Conservation (phyloP, 805 yeast species). For the Clavispora phyllophila region DNA sequence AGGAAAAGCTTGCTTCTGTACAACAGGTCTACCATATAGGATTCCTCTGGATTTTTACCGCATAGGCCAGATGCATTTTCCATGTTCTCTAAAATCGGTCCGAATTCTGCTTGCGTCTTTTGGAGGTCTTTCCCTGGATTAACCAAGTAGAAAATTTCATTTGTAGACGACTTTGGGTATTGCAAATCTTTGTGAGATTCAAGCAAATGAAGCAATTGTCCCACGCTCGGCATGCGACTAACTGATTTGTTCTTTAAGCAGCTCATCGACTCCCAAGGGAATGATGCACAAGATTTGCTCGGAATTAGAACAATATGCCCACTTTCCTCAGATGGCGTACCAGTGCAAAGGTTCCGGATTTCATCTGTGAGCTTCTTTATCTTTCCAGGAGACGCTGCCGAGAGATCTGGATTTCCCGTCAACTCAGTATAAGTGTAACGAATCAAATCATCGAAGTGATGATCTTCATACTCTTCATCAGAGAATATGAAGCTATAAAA, state of each 20-base stretch:
- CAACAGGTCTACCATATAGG: slow-evolving; percentile 42
- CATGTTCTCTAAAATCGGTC: slow-evolving; percentile 33
- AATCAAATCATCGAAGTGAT: slow-evolving; percentile 7
- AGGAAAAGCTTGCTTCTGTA: slow-evolving; percentile 46
- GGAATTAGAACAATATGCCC: slow-evolving; percentile 68
- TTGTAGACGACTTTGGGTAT: neutral
- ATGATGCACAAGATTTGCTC: slow-evolving; percentile 54
- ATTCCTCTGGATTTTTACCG: slow-evolving; percentile 55
- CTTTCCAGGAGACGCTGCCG: too few relatives aligned
- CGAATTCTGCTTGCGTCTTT: slow-evolving; percentile 59
- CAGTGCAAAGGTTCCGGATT: neutral
- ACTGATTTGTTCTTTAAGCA: slow-evolving; percentile 51
- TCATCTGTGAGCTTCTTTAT: neutral
- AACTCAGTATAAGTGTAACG: slow-evolving; percentile 2
- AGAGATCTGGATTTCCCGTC: neutral
- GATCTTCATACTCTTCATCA: slow-evolving; percentile 1
- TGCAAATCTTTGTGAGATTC: slow-evolving; percentile 1
- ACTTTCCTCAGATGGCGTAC: neutral
- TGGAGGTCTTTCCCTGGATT: slow-evolving; percentile 80
- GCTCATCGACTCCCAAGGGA: slow-evolving; percentile 90
- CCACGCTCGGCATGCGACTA: slow-evolving; percentile 68
- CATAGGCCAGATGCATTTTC: slow-evolving; percentile 49
- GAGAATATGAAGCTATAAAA: slow-evolving; percentile 14
- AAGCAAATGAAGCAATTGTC: slow-evolving; percentile 37
- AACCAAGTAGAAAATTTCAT: slow-evolving; percentile 47